These are phyloP conservation scores for Globisporangium sylvaticum DNA, from an alignment of 352 stramenopile species.

Conservation along the genomic window DNA sequence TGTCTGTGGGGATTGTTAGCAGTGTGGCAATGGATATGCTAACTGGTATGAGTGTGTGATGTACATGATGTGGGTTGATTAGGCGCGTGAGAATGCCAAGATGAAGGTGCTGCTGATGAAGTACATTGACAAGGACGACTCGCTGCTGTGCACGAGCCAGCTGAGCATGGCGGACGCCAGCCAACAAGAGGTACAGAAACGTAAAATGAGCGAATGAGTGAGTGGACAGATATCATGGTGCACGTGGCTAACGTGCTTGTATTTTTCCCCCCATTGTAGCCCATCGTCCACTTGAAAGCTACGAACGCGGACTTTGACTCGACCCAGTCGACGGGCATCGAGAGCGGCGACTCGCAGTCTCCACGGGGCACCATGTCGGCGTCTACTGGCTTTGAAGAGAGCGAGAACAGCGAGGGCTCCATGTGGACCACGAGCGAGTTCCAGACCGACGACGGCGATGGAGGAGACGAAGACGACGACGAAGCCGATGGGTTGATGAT, in stretches of 20 bases:
- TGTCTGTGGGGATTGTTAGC: too few relatives aligned
- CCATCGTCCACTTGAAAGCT: background rate
- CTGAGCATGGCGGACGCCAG: constrained; percentile 38
- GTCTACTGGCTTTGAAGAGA: constrained; percentile 41
- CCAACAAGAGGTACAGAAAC: constrained; percentile 21
- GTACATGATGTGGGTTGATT: background rate
- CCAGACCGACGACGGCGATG: constrained; percentile 29
- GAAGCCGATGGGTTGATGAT: constrained; percentile 27
- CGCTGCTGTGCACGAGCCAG: constrained; percentile 71
- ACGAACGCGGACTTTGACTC: constrained; percentile 1
- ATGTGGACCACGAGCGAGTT: constrained; percentile 64
- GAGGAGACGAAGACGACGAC: constrained; percentile 22
- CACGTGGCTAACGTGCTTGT: background rate
- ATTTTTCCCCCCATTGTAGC: background rate
- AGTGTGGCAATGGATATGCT: too few relatives aligned
- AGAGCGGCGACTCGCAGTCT: constrained; percentile 35
- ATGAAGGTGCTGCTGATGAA: constrained; percentile 86
- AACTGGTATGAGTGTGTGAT: background rate
- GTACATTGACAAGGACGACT: constrained; percentile 85
- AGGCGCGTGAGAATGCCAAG: constrained; percentile 82
- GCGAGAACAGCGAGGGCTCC: constrained; percentile 51
- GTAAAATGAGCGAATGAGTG: background rate
- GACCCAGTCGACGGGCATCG: constrained; percentile 10
- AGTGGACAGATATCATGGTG: background rate
- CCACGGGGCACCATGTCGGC: constrained; percentile 21